Conservation (phyloP, 352 stramenopile species). For the Pythium rishiriense region DNA sequence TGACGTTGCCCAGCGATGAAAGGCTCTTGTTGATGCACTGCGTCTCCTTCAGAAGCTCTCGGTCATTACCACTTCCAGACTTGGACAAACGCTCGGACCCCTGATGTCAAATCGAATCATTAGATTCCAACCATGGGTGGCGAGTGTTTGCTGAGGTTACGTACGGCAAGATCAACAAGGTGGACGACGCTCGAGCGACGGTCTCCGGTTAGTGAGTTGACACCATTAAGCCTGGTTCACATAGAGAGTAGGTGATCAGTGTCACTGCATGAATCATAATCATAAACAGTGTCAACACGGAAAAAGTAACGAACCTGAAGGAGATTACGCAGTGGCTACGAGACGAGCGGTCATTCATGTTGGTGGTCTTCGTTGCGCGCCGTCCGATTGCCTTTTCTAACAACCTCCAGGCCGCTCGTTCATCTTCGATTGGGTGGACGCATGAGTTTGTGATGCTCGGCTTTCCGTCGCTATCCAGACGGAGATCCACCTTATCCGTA, state of each 20-base stretch:
- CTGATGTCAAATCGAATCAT: conserved; percentile 23
- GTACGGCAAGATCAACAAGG: conserved; percentile 77
- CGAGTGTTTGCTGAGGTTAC: conserved; percentile 13
- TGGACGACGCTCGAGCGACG: conserved; percentile 69
- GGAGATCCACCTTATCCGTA: conserved; percentile 69
- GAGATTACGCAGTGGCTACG: conserved; percentile 86
- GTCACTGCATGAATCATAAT: not conserved
- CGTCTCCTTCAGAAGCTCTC: conserved; percentile 82
- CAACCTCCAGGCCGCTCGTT: conserved; percentile 67
- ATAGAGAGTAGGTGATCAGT: not conserved
- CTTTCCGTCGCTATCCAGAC: conserved; percentile 68
- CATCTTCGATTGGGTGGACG: conserved; percentile 49
- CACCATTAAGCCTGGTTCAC: conserved; percentile 50
- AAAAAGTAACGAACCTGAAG: conserved; percentile 48
- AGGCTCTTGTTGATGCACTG: conserved; percentile 89
- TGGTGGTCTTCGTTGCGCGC: conserved; percentile 80
- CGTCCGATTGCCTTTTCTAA: conserved; percentile 58
- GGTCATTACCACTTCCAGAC: conserved; percentile 72
- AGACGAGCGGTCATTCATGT: conserved; percentile 85
- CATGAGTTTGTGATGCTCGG: conserved; percentile 65
- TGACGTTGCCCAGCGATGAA: conserved; percentile 81
- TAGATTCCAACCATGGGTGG: not conserved
- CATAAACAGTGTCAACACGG: not conserved
- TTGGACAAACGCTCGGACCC: conserved; percentile 84
- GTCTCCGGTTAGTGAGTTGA: conserved; percentile 59